Evolutionary conservation across 176 grass and related monocot genomes (phyloP).

Genomic region (Zoysia japonica): DNA sequence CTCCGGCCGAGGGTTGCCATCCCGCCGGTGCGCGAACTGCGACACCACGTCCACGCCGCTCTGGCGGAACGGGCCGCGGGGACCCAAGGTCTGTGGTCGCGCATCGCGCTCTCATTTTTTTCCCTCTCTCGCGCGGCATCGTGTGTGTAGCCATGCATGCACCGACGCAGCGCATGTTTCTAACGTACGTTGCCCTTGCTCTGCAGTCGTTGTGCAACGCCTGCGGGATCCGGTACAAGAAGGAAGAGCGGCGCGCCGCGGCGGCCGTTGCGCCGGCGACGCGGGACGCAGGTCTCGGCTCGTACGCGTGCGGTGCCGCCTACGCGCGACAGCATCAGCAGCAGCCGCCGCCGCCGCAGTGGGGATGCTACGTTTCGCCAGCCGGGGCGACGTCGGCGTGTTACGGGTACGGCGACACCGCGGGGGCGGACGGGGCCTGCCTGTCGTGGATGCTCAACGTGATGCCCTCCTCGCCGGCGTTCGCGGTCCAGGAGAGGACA

Average conservation of each 20-base stretch:
- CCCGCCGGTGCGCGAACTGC: slow-evolving; percentile 83
- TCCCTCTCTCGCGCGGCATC: too few relatives aligned
- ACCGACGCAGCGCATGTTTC: too few relatives aligned
- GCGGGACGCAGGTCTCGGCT: not conserved
- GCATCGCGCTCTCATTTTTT: too few relatives aligned
- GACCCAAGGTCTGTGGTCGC: slow-evolving; percentile 59
- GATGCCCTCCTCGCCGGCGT: slow-evolving; percentile 48
- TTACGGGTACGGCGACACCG: slow-evolving; percentile 26
- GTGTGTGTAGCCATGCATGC: too few relatives aligned
- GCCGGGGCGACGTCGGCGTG: slow-evolving; percentile 29
- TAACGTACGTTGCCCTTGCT: too few relatives aligned
- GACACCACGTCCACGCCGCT: slow-evolving; percentile 83
- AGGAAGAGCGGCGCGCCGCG: slow-evolving; percentile 75
- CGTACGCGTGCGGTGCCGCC: slow-evolving; percentile 33
- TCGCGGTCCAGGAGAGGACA: slow-evolving; percentile 53
- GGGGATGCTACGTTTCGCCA: slow-evolving; percentile 61
- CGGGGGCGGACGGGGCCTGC: slow-evolving; percentile 43
- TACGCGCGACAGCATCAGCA: slow-evolving; percentile 41
- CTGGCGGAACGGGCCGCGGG: slow-evolving; percentile 78
- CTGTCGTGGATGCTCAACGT: slow-evolving; percentile 72
- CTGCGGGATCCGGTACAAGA: slow-evolving; percentile 88
- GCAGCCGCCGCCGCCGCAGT: slow-evolving; percentile 33
- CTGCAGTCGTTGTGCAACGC: slow-evolving; percentile 87
- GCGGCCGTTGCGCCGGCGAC: slow-evolving; percentile 31
- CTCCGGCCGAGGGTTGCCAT: too few relatives aligned